Evolutionary conservation across 495 filamentous ascomycete genomes (phyloP).

Genomic region (Pyronema domesticum): DNA sequence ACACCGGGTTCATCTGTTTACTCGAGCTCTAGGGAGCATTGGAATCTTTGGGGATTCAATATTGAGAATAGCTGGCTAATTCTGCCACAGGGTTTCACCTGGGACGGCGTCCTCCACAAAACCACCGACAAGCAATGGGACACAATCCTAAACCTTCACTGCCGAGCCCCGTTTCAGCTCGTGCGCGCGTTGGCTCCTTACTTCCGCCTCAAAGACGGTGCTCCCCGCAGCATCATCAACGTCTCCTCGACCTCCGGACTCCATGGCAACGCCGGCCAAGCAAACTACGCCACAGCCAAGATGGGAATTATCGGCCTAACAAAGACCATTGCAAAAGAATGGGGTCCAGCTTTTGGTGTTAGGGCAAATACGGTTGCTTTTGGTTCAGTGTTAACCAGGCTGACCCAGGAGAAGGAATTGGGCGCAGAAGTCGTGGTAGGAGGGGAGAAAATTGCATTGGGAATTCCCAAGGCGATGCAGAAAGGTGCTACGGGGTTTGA

Average conservation of each 20-base stretch:
- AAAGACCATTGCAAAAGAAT: conserved; percentile 81
- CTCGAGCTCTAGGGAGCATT: neutral
- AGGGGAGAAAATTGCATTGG: conserved; percentile 58
- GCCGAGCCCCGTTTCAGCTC: conserved; percentile 66
- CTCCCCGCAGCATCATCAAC: conserved; percentile 61
- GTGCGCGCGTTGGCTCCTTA: conserved; percentile 62
- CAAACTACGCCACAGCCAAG: conserved; percentile 72
- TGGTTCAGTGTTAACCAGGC: conserved; percentile 55
- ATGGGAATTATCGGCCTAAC: conserved; percentile 62
- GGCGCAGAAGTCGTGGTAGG: conserved; percentile 61
- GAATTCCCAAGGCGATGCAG: conserved; percentile 36
- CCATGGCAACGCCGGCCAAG: conserved; percentile 71
- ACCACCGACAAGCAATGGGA: conserved; percentile 86
- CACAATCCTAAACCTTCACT: conserved; percentile 64
- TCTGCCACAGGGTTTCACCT: conserved; percentile 38
- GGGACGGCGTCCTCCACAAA: conserved; percentile 85
- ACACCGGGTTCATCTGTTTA: conserved; percentile 27
- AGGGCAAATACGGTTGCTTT: conserved; percentile 71
- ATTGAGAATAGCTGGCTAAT: neutral
- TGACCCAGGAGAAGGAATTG: conserved; percentile 64
- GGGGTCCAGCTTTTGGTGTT: conserved; percentile 71
- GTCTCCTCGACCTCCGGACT: conserved; percentile 62
- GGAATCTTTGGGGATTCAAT: neutral
- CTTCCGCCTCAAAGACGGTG: conserved; percentile 71
- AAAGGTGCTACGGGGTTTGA: conserved; percentile 29